Base-by-base conservation (phyloP, 768 basidiomycete genomes). In the Holtermanniella nyarrowii region DNA sequence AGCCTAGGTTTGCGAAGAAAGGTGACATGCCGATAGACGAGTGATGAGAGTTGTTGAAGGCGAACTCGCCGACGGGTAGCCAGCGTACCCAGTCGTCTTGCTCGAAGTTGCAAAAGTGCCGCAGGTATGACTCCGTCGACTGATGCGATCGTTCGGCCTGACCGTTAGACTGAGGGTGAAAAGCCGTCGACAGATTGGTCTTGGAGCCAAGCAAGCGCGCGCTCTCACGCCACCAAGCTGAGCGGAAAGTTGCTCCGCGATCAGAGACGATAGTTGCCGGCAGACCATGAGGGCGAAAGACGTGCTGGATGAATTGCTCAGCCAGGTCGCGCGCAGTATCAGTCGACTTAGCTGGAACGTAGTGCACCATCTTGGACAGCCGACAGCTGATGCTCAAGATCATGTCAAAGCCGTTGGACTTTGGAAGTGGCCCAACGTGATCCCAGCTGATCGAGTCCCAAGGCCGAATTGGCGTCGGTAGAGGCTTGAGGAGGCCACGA, bases 81-180 rank as follows among this genome's bases (percentile, higher is more conserved):
- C 70, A 68, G 0, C 66, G 54, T 0, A 49, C 22, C 76, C 76
- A 77, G 31, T 53, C 44, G 27, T 74, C 64, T 3, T 65, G 50
- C 31, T 75, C 70, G 4, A 64, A 54, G 45, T 72, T 69, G 39
- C 57, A 44, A 54, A 68, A 76, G 0, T 69, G 42, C 0, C 72
- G 59, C 0, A 78, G 70, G 52, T 74, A 75, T 11, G 68, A 65
- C 50, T 78, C 74, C 0, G 77, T 23, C 3, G 69, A 59, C 50
- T 76, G 74, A 50, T 78, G 76, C 7, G 71, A 55, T 1, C 66
- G 50, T 49, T 78, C 75, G 0, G 74, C 75, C 40, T 76, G 73
- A 0, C 77, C 74, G 49, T 76, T 72, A 1, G 71, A 71, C 46
- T 76, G 71, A 0, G 77, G 77, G 49, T 77, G 77, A 45, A 72